phyloP scores from a whole-genome alignment of 2,329 filamentous ascomycete species.

The Ophiosphaerella korrae region DNA sequence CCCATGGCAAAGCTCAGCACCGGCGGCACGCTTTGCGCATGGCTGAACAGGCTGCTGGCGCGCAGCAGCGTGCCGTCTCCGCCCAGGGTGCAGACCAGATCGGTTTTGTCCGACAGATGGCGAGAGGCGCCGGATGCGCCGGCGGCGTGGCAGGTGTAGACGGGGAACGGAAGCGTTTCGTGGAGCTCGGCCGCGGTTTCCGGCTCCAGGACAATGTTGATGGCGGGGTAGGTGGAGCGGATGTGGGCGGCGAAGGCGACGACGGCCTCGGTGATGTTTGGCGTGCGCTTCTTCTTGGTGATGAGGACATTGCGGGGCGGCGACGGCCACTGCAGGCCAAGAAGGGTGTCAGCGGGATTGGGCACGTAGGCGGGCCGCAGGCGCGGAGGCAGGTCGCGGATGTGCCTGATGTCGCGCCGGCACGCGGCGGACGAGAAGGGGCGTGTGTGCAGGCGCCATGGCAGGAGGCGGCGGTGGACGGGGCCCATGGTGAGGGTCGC shows the following conservation, averaged over 20 bases:
- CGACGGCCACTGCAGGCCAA: constrained; percentile 69
- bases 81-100: constrained; percentile 86
- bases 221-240: constrained; percentile 75
- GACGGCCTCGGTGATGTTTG: constrained; percentile 60
- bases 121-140: constrained; percentile 42
- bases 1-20: constrained; percentile 97
- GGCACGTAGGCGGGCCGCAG: constrained; percentile 53
- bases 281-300: constrained; percentile 68
- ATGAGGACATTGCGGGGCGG: constrained; percentile 72
- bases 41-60: constrained; percentile 84
- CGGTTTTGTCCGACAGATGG: constrained; percentile 74
- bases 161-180: constrained; percentile 69
- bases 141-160: constrained; percentile 47
- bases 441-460: constrained; percentile 27
- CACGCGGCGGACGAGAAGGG: constrained; percentile 33
- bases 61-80: constrained; percentile 91
- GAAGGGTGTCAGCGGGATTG: constrained; percentile 62
- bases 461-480: constrained; percentile 27
- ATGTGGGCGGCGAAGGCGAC: constrained; percentile 71
- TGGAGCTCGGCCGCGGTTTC: constrained; percentile 75
- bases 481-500: constrained; percentile 21
- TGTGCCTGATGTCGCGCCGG: constrained; percentile 30
- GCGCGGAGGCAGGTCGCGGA: constrained; percentile 42
- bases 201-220: constrained; percentile 83
- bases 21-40: constrained; percentile 80